Evolutionary conservation across 257 asterid species (phyloP).

Genomic region (Buddleja alternifolia): DNA sequence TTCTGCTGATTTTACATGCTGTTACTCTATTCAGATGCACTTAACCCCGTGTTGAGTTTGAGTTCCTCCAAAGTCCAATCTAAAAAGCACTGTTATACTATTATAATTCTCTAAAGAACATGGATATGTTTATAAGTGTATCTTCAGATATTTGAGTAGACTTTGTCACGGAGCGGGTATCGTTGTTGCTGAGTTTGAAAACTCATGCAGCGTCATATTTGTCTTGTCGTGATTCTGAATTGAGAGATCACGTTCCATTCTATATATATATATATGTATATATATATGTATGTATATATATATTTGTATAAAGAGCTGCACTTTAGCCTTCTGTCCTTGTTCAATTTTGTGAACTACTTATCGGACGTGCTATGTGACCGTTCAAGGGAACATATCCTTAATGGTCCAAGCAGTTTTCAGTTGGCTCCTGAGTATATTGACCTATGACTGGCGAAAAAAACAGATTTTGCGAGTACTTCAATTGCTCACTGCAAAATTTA

Average conservation of each 20-base stretch:
- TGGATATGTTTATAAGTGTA: not conserved
- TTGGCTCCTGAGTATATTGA: not conserved
- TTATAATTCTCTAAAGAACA: not conserved
- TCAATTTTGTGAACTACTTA: not conserved
- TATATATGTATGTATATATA: not conserved
- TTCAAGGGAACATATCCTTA: not conserved
- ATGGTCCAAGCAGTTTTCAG: not conserved
- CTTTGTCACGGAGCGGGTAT: not conserved
- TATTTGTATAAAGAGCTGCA: not conserved
- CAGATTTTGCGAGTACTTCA: not conserved
- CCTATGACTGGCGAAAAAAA: not conserved
- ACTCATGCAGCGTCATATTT: conserved; percentile 10
- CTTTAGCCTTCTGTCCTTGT: not conserved
- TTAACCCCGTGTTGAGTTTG: not conserved
- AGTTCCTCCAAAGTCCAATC: not conserved
- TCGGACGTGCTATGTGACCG: not conserved
- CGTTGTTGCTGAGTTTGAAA: not conserved
- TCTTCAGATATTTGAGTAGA: not conserved
- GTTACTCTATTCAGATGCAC: not conserved
- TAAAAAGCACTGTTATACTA: not conserved
- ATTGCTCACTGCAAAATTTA: no score
- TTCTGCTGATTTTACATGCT: conserved; percentile 8
- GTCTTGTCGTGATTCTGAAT: not conserved
- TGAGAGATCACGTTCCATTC: not conserved
- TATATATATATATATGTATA: not conserved